Percentiles rank a stretch among this genome's conserved stretches.
These are phyloP conservation scores for Gyrodon lividus DNA, from an alignment of 768 basidiomycete genomes.

Conservation along the genomic window DNA sequence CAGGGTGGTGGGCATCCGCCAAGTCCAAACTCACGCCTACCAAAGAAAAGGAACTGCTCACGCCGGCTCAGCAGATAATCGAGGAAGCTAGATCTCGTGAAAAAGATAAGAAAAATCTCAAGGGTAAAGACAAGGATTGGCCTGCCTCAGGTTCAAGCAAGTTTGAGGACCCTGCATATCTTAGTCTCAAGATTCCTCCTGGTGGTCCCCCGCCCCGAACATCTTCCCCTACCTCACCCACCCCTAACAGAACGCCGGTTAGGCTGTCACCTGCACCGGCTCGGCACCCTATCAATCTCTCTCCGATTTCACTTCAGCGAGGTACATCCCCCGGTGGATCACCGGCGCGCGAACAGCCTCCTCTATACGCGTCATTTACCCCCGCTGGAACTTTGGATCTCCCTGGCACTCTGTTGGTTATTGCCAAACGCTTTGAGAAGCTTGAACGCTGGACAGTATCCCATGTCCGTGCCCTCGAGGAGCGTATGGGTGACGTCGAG, in stretches of 20 bases:
- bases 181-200: conserved; percentile 55
- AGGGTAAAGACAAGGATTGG: conserved; percentile 54
- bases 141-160: conserved; percentile 52
- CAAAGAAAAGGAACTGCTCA: conserved; percentile 71
- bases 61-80: conserved; percentile 82
- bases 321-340: conserved; percentile 38
- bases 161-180: conserved; percentile 54
- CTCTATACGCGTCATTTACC: conserved; percentile 76
- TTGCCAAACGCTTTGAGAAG: conserved; percentile 81
- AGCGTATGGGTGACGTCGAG: conserved; percentile 90
- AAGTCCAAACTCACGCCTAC: conserved; percentile 78
- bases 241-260: conserved; percentile 40
- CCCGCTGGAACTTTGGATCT: conserved; percentile 71
- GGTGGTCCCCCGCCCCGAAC: conserved; percentile 47
- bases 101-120: conserved; percentile 46
- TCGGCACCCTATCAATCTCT: conserved; percentile 48
- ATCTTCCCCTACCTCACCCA: conserved; percentile 61
- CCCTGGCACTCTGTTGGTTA: conserved; percentile 66
- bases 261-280: conserved; percentile 37
- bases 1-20: conserved; percentile 72
- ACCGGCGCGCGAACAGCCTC: conserved; percentile 51
- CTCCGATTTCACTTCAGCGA: conserved; percentile 63
- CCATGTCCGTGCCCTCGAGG: conserved; percentile 86
- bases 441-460: conserved; percentile 88
- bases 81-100: conserved; percentile 68